Evolutionary conservation across 2,329 filamentous ascomycete species (phyloP).

Genomic region (Penicillium sp.): DNA sequence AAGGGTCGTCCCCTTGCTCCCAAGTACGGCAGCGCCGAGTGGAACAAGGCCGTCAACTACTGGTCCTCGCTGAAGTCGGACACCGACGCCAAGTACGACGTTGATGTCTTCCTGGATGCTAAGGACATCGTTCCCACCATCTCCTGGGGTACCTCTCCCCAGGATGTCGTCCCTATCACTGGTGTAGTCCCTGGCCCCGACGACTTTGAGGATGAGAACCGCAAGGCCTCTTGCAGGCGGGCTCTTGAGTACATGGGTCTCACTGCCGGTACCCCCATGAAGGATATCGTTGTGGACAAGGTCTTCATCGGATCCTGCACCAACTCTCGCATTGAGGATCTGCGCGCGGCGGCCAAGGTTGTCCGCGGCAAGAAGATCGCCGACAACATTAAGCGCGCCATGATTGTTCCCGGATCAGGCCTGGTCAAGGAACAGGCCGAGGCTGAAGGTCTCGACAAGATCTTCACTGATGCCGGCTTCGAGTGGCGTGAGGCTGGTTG

Average conservation of each 20-base stretch:
- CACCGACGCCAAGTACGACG: slow-evolving; percentile 84
- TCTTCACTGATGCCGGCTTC: slow-evolving; percentile 89
- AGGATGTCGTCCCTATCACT: slow-evolving; percentile 94
- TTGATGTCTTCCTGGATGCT: slow-evolving; percentile 83
- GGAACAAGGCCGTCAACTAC: slow-evolving; percentile 84
- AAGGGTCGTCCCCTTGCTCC: slow-evolving; percentile 88
- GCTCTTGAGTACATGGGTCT: slow-evolving; percentile 97
- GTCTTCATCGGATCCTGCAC: slow-evolving; percentile 98
- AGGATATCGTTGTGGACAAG: slow-evolving; percentile 92
- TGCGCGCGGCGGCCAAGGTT: slow-evolving; percentile 81
- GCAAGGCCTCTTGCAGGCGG: slow-evolving; percentile 76
- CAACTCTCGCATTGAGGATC: slow-evolving; percentile 93
- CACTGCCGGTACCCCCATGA: slow-evolving; percentile 79
- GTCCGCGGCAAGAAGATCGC: slow-evolving; percentile 88
- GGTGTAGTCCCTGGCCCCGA: slow-evolving; percentile 88
- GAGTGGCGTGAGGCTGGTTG: slow-evolving; percentile 98
- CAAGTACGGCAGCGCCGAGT: slow-evolving; percentile 78
- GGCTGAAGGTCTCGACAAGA: slow-evolving; percentile 86
- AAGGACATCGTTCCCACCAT: slow-evolving; percentile 93
- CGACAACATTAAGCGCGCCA: slow-evolving; percentile 84
- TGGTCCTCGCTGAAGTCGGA: slow-evolving; percentile 88
- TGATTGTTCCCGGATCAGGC: slow-evolving; percentile 95
- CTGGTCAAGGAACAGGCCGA: slow-evolving; percentile 92
- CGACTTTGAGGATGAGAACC: slow-evolving; percentile 75
- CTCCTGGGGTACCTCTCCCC: slow-evolving; percentile 95